Evolutionary conservation across 768 basidiomycete species (phyloP), one percentile per base, ranked within the genome.

Genomic region (Amylocystis lapponica): DNA sequence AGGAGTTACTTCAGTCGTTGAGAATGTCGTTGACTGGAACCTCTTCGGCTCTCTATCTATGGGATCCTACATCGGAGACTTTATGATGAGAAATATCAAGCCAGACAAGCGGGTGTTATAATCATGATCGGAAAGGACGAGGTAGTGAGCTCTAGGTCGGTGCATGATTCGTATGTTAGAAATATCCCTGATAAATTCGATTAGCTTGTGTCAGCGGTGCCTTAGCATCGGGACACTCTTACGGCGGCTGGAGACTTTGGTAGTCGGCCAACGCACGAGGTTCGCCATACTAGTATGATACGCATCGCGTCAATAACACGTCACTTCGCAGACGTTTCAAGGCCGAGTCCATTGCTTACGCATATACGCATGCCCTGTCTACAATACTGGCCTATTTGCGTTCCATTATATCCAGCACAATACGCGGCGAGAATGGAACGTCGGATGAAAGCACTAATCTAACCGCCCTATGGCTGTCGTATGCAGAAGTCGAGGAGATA

Each of bases 321-420:
- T n/a, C n/a, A n/a, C n/a, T n/a, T n/a, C n/a, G n/a, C n/a, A n/a
- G n/a, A n/a, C n/a, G n/a, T n/a, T n/a, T n/a, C n/a, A n/a, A n/a
- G 41, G 19, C 22, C 41, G 20, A 1, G 19, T 27, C 4, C 40
- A 44, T n/a, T 8, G 65, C 79, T 13, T 77, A 85, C 54, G 79
- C 86, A 3, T 80, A 86, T 49, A 72, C 75, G 0, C 83, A 88
- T 56, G 69, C 77, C 0, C 64, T 86, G 4, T 77, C 81, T 2
- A 75, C 75, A 0, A 66, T 76, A 3, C 62, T 84, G 1, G 59
- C 64, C 3, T 74, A 68, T 50, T 56, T 85, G 26, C 74, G 79
- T 6, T 5, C 14, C 32, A 13, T 33, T n/a, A 7, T 33, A n/a
- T n/a, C n/a, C n/a, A n/a, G 32, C n/a, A n/a, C n/a, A 33, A 33